phyloP scores from a whole-genome alignment of 208 protist genomes.

The Acanthamoeba quina region DNA sequence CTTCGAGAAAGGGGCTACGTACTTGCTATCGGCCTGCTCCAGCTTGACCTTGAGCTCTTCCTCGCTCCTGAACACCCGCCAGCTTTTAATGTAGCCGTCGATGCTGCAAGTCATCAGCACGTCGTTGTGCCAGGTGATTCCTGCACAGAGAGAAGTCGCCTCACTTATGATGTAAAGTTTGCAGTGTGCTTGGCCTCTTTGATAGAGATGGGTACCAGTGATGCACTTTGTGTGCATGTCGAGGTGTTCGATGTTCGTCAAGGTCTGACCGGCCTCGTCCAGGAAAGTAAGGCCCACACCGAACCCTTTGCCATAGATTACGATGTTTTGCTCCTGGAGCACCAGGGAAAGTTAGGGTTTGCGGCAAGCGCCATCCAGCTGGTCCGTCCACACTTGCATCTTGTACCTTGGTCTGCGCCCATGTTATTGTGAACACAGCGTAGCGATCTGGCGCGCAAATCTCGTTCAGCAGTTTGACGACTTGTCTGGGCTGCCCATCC shows the following conservation, averaged over 20 bases:
- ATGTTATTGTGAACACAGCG: neutral
- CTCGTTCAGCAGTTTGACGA: neutral
- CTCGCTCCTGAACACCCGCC: conserved; percentile 14
- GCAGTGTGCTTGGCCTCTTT: no score
- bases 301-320: conserved; percentile 40
- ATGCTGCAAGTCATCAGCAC: conserved; percentile 39
- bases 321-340: conserved; percentile 23
- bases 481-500: neutral
- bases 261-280: conserved; percentile 2
- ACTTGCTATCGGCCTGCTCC: conserved; percentile 8
- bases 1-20: neutral
- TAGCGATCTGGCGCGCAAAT: conserved; percentile 12
- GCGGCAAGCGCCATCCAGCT: no score
- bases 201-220: no score
- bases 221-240: conserved; percentile 42
- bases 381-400: neutral
- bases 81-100: conserved; percentile 40
- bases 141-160: neutral
- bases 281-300: conserved; percentile 10
- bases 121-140: conserved; percentile 40
- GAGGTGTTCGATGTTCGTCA: conserved; percentile 43
- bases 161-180: no score
- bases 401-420: conserved; percentile 23
- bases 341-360: neutral
- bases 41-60: conserved; percentile 14